Percentiles rank a stretch among this genome's conserved stretches.
These are phyloP conservation scores for Sporothrix dimorphospora DNA, from an alignment of 2,329 filamentous ascomycete species.

Conservation along the genomic window DNA sequence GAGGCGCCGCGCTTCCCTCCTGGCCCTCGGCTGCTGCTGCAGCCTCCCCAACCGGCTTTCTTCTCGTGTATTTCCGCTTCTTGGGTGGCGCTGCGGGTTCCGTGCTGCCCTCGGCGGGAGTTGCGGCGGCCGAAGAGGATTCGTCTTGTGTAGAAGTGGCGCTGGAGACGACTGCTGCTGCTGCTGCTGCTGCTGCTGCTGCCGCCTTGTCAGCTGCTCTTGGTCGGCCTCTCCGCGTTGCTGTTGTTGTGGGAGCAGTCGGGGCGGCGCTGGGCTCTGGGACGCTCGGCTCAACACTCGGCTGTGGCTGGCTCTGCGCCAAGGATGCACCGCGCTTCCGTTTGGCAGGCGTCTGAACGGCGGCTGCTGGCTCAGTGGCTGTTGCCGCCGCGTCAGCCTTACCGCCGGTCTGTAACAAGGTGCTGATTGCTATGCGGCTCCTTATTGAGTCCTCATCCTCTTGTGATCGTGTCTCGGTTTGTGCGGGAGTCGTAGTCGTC, in stretches of 20 bases:
- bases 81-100: conserved; percentile 9
- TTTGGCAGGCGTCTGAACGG: neutral
- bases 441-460: neutral
- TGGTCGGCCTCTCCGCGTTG: conserved; percentile 16
- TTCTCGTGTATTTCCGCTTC: conserved; percentile 28
- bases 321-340: neutral
- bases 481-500: neutral
- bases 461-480: neutral
- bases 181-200: neutral
- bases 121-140: neutral
- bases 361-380: neutral
- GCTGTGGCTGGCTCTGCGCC: neutral
- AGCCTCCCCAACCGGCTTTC: conserved; percentile 5
- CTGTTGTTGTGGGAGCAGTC: neutral
- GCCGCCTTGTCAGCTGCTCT: conserved; percentile 13
- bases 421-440: neutral
- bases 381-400: neutral
- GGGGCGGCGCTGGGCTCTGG: neutral
- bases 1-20: neutral
- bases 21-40: neutral
- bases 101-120: neutral
- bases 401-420: neutral
- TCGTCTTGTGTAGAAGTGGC: neutral
- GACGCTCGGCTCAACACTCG: neutral
- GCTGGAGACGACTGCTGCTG: neutral